A percentile compares a stretch with the other conserved stretches of the same genome.
These are phyloP conservation scores for Barnettozyma pratensis DNA, from an alignment of 805 yeast species.

Conservation along the genomic window DNA sequence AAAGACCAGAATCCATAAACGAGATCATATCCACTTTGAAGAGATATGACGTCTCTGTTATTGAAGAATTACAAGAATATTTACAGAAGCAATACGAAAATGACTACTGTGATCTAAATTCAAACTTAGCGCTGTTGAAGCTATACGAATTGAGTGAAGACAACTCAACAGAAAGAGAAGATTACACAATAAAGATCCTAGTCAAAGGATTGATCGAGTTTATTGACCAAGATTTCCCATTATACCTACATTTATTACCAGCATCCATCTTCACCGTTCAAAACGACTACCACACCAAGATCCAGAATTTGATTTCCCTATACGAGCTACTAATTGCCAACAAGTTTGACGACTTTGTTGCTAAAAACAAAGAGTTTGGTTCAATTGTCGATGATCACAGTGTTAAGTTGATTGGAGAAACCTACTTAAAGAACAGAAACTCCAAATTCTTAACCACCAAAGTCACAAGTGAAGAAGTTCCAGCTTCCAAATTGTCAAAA, in stretches of 20 bases:
- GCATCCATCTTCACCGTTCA: constrained; percentile 28
- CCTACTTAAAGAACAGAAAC: constrained; percentile 17
- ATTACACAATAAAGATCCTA: constrained; percentile 33
- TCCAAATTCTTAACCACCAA: constrained; percentile 19
- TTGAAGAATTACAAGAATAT: constrained; percentile 40
- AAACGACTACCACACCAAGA: constrained; percentile 22
- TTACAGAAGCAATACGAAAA: constrained; percentile 33
- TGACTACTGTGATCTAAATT: constrained; percentile 34
- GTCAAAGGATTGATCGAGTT: constrained; percentile 37
- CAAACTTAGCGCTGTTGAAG: constrained; percentile 43
- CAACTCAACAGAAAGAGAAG: constrained; percentile 32
- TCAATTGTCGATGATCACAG: constrained; percentile 15
- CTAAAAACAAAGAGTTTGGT: constrained; percentile 20
- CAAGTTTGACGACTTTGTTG: constrained; percentile 16
- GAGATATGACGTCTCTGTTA: constrained; percentile 39
- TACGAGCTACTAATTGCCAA: constrained; percentile 22
- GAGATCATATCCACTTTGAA: constrained; percentile 37
- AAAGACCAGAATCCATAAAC: constrained; percentile 37
- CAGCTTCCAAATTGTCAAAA: constrained; percentile 21
- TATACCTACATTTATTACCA: constrained; percentile 41
- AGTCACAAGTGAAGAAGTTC: constrained; percentile 20
- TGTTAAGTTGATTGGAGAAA: constrained; percentile 13
- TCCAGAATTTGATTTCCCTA: constrained; percentile 20
- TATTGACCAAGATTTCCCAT: constrained; percentile 36
- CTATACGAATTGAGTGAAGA: constrained; percentile 35